A percentile compares a stretch with the other conserved stretches of the same genome.
Conservation (phyloP, 73 alveolate genomes). For the Diophrys sp. region DNA sequence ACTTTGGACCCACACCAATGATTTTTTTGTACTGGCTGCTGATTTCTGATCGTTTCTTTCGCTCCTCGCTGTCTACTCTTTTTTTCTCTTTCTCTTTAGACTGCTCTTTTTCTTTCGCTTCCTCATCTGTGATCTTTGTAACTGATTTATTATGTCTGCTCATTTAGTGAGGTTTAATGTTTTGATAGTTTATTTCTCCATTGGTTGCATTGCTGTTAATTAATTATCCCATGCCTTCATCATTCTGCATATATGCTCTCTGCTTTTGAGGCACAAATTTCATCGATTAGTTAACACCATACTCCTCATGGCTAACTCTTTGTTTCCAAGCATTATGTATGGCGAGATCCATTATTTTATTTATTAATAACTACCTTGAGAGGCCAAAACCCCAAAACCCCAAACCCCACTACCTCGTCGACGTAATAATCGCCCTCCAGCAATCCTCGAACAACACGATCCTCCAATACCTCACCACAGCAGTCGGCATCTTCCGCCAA, state of each 20-base stretch:
- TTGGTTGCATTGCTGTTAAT: background rate
- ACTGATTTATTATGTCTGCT: background rate
- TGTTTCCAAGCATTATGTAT: background rate
- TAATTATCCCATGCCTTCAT: background rate
- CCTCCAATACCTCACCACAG: conserved; percentile 19
- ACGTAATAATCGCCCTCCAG: background rate
- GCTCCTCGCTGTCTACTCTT: background rate
- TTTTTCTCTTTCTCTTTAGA: background rate
- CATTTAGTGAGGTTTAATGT: background rate
- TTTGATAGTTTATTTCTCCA: background rate
- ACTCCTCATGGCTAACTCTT: background rate
- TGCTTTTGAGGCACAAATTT: background rate
- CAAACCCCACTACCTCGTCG: conserved; percentile 3
- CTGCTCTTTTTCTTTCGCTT: background rate
- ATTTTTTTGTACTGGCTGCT: background rate
- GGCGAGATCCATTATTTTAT: too few species aligned
- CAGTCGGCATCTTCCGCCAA: conserved; percentile 28
- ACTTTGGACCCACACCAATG: background rate
- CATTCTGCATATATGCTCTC: background rate
- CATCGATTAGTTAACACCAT: background rate
- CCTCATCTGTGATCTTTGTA: background rate
- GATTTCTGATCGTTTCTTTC: background rate
- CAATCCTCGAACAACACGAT: conserved; percentile 24
- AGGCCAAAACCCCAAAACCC: too few species aligned
- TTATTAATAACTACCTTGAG: too few species aligned